phyloP scores from a whole-genome alignment of 2,329 filamentous ascomycete species.

The Trichophyton equinum region DNA sequence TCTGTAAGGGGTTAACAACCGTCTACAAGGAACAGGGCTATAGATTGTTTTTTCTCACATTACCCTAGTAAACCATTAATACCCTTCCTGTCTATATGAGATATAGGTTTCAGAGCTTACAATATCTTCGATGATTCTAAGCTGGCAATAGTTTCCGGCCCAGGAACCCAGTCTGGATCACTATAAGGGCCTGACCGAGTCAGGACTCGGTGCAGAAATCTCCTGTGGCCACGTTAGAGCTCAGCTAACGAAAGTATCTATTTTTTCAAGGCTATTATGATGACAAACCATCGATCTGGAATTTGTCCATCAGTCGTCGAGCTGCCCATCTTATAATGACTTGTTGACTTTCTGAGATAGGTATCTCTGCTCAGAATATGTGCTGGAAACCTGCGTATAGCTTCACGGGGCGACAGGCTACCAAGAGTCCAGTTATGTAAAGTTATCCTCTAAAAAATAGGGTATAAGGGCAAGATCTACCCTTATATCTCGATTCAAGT shows the following conservation, averaged over 20 bases:
- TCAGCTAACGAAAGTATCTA: slow-evolving; percentile 8
- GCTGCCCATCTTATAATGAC: background rate
- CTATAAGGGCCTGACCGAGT: slow-evolving; percentile 69
- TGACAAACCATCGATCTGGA: slow-evolving; percentile 19
- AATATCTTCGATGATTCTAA: slow-evolving; percentile 63
- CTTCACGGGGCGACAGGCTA: background rate
- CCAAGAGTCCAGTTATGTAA: background rate
- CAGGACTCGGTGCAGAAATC: slow-evolving; percentile 70
- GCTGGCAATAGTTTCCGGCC: slow-evolving; percentile 40
- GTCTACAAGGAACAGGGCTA: background rate
- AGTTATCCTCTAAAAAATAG: background rate
- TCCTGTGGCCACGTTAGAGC: slow-evolving; percentile 41
- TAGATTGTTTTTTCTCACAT: slow-evolving; percentile 19
- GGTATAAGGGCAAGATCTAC: background rate
- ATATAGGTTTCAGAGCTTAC: slow-evolving; percentile 35
- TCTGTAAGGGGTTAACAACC: slow-evolving; percentile 34
- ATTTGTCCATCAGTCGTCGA: background rate
- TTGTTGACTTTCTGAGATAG: background rate
- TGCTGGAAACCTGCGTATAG: background rate
- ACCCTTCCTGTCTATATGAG: background rate
- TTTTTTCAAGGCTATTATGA: slow-evolving; percentile 13
- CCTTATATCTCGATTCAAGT: background rate
- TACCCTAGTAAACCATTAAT: slow-evolving; percentile 18
- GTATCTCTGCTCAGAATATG: background rate
- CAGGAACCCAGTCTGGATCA: slow-evolving; percentile 47